Percentiles rank a stretch among this genome's conserved stretches.
Evolutionary conservation across 768 basidiomycete genomes (phyloP).

Genomic region (Podaxis carcinomalis): DNA sequence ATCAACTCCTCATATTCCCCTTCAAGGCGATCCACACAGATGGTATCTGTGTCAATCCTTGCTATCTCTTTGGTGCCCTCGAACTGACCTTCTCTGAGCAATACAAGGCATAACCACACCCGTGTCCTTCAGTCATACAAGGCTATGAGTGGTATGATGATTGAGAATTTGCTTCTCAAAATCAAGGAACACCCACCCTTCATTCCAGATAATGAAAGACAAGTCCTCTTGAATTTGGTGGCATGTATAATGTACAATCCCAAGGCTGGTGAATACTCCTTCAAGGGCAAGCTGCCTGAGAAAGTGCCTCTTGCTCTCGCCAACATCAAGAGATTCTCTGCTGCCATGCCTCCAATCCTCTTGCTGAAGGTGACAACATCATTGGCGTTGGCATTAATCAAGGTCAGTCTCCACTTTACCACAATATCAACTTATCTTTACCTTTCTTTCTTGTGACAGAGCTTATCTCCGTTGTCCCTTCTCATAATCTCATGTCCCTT

Average conservation of each 20-base stretch:
- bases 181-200: constrained; percentile 95
- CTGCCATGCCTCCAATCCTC: constrained; percentile 39
- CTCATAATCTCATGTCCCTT: constrained; percentile 83
- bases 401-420: constrained; percentile 39
- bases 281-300: constrained; percentile 58
- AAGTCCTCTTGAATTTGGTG: constrained; percentile 88
- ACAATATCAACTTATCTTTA: constrained; percentile 5
- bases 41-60: constrained; percentile 87
- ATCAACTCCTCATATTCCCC: constrained; percentile 92
- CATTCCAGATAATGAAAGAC: constrained; percentile 75
- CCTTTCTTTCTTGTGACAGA: constrained; percentile 45
- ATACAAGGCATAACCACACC: constrained; percentile 69
- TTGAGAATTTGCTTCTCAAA: constrained; percentile 86
- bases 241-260: constrained; percentile 78
- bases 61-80: constrained; percentile 82
- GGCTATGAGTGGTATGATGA: constrained; percentile 95
- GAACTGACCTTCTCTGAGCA: constrained; percentile 71
- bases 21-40: constrained; percentile 95
- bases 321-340: constrained; percentile 64
- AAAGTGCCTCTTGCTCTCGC: constrained; percentile 50
- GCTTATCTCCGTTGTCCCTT: constrained; percentile 89
- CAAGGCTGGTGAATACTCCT: constrained; percentile 86
- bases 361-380: constrained; percentile 35
- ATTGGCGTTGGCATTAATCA: constrained; percentile 88
- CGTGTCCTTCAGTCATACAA: constrained; percentile 77